phyloP scores from a whole-genome alignment of 768 basidiomycete genomes.

The Serendipita vermifera region DNA sequence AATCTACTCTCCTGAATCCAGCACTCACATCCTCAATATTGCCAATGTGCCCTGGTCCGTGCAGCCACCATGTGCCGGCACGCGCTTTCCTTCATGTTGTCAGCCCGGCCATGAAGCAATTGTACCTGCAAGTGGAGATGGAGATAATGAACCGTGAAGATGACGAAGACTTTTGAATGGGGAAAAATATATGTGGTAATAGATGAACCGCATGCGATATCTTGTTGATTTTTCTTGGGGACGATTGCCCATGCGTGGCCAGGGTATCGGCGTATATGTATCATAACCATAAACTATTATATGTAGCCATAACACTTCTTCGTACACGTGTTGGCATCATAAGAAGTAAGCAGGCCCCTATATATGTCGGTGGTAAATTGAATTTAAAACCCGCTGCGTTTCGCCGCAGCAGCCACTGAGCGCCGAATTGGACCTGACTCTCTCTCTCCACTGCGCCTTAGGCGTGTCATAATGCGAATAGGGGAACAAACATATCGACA shows the following conservation, averaged over 20 bases:
- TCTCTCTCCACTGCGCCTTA: not conserved
- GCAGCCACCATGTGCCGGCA: not conserved
- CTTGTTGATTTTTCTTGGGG: not conserved
- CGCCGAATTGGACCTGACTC: not conserved
- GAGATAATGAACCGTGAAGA: not conserved
- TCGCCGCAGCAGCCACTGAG: slow-evolving; percentile 7
- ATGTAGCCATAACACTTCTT: not conserved
- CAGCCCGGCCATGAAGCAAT: not conserved
- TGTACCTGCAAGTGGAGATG: not conserved
- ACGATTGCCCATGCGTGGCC: not conserved
- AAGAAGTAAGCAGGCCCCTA: too few relatives aligned
- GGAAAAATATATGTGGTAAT: not conserved
- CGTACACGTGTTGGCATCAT: not conserved
- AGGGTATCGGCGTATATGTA: not conserved
- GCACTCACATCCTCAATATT: not conserved
- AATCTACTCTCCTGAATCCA: not conserved
- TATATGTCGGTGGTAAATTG: not conserved
- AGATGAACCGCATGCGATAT: not conserved
- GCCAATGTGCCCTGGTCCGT: not conserved
- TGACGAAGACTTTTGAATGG: not conserved
- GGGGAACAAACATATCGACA: not conserved
- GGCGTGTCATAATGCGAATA: not conserved
- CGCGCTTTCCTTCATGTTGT: not conserved
- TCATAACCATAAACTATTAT: not conserved
- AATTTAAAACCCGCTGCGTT: too few relatives aligned